These are phyloP conservation scores for Ceratocystis destructans DNA, from an alignment of 2,329 filamentous ascomycete species.

Conservation along the genomic window DNA sequence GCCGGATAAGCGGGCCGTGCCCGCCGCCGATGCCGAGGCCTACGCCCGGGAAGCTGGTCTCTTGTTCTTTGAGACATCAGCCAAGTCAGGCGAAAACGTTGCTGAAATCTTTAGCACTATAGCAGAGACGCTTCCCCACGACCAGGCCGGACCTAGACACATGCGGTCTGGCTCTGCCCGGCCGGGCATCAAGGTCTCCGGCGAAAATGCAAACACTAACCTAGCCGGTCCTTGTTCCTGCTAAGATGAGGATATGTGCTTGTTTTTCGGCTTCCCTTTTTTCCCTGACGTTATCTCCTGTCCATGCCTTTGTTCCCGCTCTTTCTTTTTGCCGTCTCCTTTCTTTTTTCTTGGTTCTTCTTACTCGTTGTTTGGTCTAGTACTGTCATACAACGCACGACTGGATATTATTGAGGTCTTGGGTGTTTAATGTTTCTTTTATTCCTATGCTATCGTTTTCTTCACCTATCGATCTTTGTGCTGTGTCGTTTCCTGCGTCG, in stretches of 20 bases:
- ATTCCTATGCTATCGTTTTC: slow-evolving; percentile 9
- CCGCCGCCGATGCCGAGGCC: slow-evolving; percentile 79
- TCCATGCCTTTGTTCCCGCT: not conserved
- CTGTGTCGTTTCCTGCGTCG: not conserved
- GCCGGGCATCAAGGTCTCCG: slow-evolving; percentile 43
- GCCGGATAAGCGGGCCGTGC: slow-evolving; percentile 88
- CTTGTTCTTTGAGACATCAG: slow-evolving; percentile 96
- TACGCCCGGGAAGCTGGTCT: slow-evolving; percentile 89
- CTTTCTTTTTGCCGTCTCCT: not conserved
- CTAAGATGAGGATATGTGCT: slow-evolving; percentile 26
- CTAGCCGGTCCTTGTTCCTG: slow-evolving; percentile 43
- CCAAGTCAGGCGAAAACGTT: slow-evolving; percentile 94
- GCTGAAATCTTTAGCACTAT: slow-evolving; percentile 93
- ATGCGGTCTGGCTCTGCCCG: slow-evolving; percentile 49
- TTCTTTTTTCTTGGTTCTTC: slow-evolving; percentile 11
- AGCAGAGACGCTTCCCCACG: slow-evolving; percentile 91
- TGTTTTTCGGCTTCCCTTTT: not conserved
- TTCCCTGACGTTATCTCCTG: slow-evolving; percentile 2
- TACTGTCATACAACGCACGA: slow-evolving; percentile 8
- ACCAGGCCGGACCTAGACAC: slow-evolving; percentile 87
- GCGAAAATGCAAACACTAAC: slow-evolving; percentile 46
- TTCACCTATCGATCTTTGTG: not conserved
- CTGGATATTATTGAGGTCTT: slow-evolving; percentile 12
- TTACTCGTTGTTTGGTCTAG: slow-evolving; percentile 5
- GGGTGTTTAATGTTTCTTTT: slow-evolving; percentile 13